Evolutionary conservation across 140 eudicot genomes (phyloP).

Genomic region (Flaveria floridana): DNA sequence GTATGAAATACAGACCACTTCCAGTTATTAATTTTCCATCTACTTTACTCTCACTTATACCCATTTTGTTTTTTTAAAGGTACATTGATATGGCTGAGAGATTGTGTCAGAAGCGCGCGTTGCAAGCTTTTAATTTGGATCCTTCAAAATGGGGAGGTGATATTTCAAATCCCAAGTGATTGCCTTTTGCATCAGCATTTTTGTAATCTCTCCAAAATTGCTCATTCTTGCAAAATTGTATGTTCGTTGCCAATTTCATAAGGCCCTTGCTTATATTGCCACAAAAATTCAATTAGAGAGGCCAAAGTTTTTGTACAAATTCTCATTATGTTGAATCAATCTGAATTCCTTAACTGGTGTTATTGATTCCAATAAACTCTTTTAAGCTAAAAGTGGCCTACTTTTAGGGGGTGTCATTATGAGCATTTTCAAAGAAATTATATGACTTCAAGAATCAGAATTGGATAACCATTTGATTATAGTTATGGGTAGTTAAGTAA

Average conservation of each 20-base stretch:
- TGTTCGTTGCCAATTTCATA: neutral
- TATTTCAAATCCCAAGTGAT: conserved; percentile 1
- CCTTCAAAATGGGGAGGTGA: conserved; percentile 53
- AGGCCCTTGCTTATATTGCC: conserved; percentile 4
- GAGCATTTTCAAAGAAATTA: too few species aligned
- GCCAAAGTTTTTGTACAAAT: neutral
- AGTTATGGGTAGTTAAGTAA: neutral
- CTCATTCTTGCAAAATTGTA: neutral
- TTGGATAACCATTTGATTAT: neutral
- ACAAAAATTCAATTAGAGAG: conserved; percentile 4
- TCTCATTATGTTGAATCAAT: neutral
- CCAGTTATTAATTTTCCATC: neutral
- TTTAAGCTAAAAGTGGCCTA: neutral
- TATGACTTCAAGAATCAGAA: neutral
- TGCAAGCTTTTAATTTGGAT: conserved; percentile 94
- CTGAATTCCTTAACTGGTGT: neutral
- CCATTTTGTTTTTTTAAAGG: conserved; percentile 28
- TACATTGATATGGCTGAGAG: conserved; percentile 98
- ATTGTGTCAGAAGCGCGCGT: conserved; percentile 94
- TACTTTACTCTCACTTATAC: neutral
- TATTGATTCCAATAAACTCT: neutral
- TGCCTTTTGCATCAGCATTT: neutral
- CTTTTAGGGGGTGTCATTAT: too few species aligned
- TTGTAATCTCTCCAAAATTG: neutral
- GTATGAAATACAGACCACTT: conserved; percentile 43